Evolutionary conservation across 192 early-diverging fungal species (phyloP).

Genomic region (Entrophospora sp.): DNA sequence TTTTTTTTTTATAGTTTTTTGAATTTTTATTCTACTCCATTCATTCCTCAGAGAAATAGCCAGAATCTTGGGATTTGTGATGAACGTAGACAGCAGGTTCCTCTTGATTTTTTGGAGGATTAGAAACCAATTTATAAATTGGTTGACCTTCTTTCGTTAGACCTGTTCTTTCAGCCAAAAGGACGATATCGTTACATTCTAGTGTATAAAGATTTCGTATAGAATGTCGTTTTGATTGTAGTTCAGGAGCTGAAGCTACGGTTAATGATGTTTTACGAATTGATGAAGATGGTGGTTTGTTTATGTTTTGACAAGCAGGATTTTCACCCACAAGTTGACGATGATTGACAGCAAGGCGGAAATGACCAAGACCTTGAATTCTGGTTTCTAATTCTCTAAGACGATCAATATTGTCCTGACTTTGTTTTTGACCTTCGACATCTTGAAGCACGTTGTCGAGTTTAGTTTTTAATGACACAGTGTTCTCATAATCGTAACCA

Average conservation of each 20-base stretch:
- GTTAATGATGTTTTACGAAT: slow-evolving; percentile 17
- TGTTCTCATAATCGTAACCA: slow-evolving; percentile 23
- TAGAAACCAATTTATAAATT: slow-evolving; percentile 1
- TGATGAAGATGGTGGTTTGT: slow-evolving; percentile 14
- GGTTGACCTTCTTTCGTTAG: neutral
- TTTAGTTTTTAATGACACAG: slow-evolving; percentile 19
- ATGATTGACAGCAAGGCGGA: slow-evolving; percentile 12
- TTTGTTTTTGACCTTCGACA: slow-evolving; percentile 24
- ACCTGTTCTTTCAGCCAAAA: slow-evolving; percentile 17
- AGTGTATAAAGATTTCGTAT: slow-evolving; percentile 21
- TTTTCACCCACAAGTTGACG: slow-evolving; percentile 4
- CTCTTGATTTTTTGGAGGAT: slow-evolving; percentile 1
- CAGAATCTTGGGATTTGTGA: slow-evolving; percentile 13
- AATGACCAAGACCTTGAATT: slow-evolving; percentile 20
- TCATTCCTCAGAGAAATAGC: neutral
- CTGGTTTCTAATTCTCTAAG: slow-evolving; percentile 19
- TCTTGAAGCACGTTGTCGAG: slow-evolving; percentile 20
- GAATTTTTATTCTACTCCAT: no score
- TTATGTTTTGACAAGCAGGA: slow-evolving; percentile 14
- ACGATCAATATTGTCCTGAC: slow-evolving; percentile 22
- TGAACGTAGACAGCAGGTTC: neutral
- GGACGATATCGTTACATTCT: slow-evolving; percentile 21
- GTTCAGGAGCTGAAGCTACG: neutral
- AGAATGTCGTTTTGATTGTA: slow-evolving; percentile 13
- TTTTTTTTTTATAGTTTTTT: no score